Percentiles rank a stretch among this genome's conserved stretches.
phyloP scores from a whole-genome alignment of 2,329 filamentous ascomycete genomes.

The Beauveria sp. region DNA sequence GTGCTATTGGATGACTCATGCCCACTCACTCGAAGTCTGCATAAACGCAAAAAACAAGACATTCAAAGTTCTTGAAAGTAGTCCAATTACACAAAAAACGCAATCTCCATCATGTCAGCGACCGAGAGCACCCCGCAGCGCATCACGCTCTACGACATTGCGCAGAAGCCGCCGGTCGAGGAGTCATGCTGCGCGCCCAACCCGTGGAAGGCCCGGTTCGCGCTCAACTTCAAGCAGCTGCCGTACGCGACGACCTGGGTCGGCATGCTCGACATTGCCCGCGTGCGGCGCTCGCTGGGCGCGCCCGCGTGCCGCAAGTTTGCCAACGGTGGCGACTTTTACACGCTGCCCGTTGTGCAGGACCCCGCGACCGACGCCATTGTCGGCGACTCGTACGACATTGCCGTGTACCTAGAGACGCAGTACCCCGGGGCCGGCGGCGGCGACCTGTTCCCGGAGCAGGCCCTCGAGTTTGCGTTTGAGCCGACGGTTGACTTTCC shows the following conservation, averaged over 20 bases:
- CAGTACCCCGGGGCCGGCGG: conserved; percentile 38
- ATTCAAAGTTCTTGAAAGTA: background rate
- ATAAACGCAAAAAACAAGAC: background rate
- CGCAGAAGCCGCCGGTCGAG: conserved; percentile 23
- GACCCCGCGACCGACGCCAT: conserved; percentile 32
- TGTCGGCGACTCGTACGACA: conserved; percentile 59
- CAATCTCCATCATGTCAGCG: background rate
- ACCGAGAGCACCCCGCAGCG: background rate
- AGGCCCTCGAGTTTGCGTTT: conserved; percentile 33
- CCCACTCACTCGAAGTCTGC: background rate
- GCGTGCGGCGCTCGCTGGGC: conserved; percentile 37
- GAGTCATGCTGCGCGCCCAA: conserved; percentile 21
- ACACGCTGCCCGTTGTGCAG: conserved; percentile 51
- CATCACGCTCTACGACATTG: conserved; percentile 36
- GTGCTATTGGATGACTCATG: background rate
- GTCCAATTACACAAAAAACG: background rate
- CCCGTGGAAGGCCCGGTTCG: conserved; percentile 28
- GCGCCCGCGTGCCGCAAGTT: conserved; percentile 45
- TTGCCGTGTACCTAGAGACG: conserved; percentile 51
- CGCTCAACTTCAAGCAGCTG: conserved; percentile 34
- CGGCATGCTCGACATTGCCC: conserved; percentile 40
- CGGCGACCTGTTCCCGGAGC: conserved; percentile 40
- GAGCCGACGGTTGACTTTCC: conserved; percentile 16
- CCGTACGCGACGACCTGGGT: conserved; percentile 38
- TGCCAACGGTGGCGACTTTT: conserved; percentile 48